These are phyloP conservation scores for Prunus davidiana DNA, from an alignment of 306 rosid species.

Conservation along the genomic window DNA sequence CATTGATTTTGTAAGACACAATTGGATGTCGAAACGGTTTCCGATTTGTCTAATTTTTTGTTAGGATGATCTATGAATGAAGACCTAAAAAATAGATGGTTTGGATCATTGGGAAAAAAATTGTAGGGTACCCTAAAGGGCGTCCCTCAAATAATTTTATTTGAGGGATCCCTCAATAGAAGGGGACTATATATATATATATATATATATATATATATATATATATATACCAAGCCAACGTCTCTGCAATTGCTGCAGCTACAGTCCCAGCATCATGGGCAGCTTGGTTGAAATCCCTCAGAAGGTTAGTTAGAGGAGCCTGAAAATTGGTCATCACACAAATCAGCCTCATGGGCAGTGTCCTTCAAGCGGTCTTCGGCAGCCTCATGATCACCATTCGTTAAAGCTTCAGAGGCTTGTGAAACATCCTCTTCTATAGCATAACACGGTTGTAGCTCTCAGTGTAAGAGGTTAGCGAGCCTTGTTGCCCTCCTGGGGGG, in stretches of 20 bases:
- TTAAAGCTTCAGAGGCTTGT: conserved; percentile 33
- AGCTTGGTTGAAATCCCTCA: conserved; percentile 23
- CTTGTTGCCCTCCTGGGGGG: background rate
- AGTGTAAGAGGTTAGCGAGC: conserved; percentile 28
- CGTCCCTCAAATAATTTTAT: too few species aligned
- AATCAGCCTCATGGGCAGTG: conserved; percentile 26
- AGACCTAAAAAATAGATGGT: too few species aligned
- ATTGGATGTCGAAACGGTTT: too few species aligned
- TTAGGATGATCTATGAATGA: too few species aligned
- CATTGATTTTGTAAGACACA: too few species aligned
- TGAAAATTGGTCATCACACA: conserved; percentile 29
- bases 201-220: too few species aligned
- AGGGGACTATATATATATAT: too few species aligned
- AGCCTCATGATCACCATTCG: conserved; percentile 23
- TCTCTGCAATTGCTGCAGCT: conserved; percentile 26
- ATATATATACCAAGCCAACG: background rate
- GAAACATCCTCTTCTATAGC: conserved; percentile 34
- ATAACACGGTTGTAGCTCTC: conserved; percentile 3
- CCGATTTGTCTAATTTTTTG: too few species aligned
- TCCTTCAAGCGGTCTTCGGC: conserved; percentile 39
- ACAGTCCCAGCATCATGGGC: conserved; percentile 28
- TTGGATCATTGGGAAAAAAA: too few species aligned
- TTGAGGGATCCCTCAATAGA: too few species aligned
- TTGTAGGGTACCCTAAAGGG: too few species aligned
- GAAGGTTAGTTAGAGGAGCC: conserved; percentile 28